These are phyloP conservation scores for Esteya vermicola DNA, from an alignment of 2,329 filamentous ascomycete genomes.

Conservation along the genomic window DNA sequence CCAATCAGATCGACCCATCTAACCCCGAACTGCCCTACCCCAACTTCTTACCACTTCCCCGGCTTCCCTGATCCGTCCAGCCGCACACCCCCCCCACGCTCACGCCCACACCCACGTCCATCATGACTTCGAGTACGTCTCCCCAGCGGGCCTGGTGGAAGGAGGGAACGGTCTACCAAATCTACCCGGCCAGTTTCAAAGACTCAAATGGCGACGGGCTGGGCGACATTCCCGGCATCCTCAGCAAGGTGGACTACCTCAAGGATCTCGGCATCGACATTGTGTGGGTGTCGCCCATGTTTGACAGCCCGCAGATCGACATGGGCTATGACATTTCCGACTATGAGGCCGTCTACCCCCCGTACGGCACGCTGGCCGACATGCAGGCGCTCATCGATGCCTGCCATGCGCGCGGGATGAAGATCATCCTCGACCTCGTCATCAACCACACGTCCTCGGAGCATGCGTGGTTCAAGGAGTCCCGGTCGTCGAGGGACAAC, in stretches of 20 bases:
- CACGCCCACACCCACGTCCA: neutral
- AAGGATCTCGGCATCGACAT: constrained; percentile 45
- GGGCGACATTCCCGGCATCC: constrained; percentile 51
- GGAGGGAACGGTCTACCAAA: constrained; percentile 11
- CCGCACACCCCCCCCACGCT: no score
- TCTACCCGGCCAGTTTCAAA: constrained; percentile 45
- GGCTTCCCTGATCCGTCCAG: neutral
- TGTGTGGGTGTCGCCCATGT: constrained; percentile 42
- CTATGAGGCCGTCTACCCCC: constrained; percentile 37
- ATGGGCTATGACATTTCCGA: constrained; percentile 57
- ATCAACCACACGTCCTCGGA: constrained; percentile 65
- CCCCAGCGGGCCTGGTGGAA: constrained; percentile 10
- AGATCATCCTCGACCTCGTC: constrained; percentile 52
- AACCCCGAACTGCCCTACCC: no score
- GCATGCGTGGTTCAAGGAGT: constrained; percentile 58
- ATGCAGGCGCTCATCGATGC: constrained; percentile 46
- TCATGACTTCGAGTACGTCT: neutral
- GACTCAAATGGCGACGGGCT: constrained; percentile 46
- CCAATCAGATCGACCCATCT: no score
- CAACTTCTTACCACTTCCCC: no score
- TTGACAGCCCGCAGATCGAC: constrained; percentile 33
- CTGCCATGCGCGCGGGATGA: constrained; percentile 46
- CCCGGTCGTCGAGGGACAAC: constrained; percentile 43
- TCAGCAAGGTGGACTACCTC: constrained; percentile 50
- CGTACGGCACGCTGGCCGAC: constrained; percentile 51